These are phyloP conservation scores for Dryas octopetala DNA, from an alignment of 306 rosid genomes.

Conservation along the genomic window DNA sequence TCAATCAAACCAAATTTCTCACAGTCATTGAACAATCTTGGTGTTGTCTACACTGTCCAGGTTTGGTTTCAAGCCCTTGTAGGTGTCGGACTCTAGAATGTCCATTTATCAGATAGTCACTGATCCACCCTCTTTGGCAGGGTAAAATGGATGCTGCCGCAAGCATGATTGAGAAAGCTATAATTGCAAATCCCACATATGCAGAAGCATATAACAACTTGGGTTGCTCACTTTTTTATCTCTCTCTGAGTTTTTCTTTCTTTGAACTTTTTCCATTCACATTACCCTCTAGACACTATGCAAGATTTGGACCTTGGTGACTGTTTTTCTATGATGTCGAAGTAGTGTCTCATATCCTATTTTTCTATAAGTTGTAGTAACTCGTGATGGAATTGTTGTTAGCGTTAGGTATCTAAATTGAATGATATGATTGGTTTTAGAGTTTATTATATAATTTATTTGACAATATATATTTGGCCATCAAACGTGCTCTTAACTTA, in stretches of 20 bases:
- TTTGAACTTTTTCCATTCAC: constrained; percentile 4
- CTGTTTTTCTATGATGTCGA: not conserved
- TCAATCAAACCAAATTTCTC: constrained; percentile 92
- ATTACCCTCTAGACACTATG: not conserved
- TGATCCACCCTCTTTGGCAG: constrained; percentile 46
- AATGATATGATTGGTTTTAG: not conserved
- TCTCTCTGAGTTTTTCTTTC: constrained; percentile 6
- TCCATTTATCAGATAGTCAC: constrained; percentile 16
- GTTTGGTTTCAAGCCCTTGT: constrained; percentile 35
- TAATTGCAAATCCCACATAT: constrained; percentile 92
- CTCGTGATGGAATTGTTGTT: not conserved
- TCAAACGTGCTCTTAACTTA: not conserved
- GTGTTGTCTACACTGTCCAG: constrained; percentile 99
- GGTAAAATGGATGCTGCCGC: constrained; percentile 99
- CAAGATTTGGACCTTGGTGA: constrained; percentile 20
- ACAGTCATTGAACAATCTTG: constrained; percentile 97
- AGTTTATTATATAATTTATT: not conserved
- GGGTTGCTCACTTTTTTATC: constrained; percentile 46
- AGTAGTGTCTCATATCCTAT: not conserved
- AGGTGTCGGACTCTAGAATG: constrained; percentile 27
- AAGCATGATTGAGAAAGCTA: constrained; percentile 98
- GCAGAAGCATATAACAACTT: constrained; percentile 98
- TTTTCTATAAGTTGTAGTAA: too few species aligned
- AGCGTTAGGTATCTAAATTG: not conserved
- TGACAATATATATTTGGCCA: not conserved